Percentiles rank a stretch among this genome's conserved stretches.
Conservation (phyloP, 192 early-diverging fungal species). For the Dispira parvispora region DNA sequence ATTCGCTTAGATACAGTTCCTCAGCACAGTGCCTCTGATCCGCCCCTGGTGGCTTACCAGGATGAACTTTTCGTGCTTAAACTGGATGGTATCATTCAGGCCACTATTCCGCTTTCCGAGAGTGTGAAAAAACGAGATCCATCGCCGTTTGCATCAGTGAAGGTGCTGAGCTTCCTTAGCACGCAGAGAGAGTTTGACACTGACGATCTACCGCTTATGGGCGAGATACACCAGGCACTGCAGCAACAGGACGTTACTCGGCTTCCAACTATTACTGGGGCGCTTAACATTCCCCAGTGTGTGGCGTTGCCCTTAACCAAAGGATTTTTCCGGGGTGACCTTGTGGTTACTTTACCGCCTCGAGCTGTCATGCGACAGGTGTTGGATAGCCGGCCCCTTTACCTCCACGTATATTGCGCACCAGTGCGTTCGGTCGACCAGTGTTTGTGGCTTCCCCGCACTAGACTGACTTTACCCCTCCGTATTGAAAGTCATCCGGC, state of each 20-base stretch:
- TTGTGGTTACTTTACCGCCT: neutral
- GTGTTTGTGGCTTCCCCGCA: neutral
- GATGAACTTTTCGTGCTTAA: conserved; percentile 2
- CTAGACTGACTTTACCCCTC: neutral
- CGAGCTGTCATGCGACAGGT: neutral
- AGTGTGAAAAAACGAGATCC: neutral
- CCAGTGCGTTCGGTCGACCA: no score
- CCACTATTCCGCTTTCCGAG: neutral
- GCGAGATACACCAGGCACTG: neutral
- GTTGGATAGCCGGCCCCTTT: neutral
- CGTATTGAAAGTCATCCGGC: neutral
- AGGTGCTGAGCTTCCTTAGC: conserved; percentile 2
- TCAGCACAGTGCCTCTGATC: no score
- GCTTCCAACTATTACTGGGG: neutral
- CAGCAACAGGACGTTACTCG: neutral
- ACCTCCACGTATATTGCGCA: neutral
- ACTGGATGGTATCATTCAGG: conserved; percentile 1
- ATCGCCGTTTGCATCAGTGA: neutral
- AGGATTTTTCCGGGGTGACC: neutral
- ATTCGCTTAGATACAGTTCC: neutral
- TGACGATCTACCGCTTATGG: neutral
- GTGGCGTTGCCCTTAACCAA: neutral
- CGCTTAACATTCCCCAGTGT: neutral
- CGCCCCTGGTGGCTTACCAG: neutral
- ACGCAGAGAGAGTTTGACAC: neutral